phyloP scores from a whole-genome alignment of 1,139 yeast genomes.

The Geotrichum aggregatum region DNA sequence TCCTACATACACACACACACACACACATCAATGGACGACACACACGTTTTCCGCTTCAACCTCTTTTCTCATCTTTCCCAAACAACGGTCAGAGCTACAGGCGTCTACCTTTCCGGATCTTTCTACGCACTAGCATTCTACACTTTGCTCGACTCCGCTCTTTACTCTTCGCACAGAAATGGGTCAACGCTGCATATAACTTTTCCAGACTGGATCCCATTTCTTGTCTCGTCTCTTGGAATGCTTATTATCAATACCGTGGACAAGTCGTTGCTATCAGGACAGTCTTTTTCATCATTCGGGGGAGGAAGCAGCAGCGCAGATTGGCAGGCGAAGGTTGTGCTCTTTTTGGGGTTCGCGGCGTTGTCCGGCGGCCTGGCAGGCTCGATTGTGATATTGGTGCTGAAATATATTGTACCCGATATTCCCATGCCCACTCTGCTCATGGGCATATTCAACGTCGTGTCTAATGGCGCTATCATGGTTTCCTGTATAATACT shows the following conservation, averaged over 20 bases:
- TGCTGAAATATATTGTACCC: conserved; percentile 75
- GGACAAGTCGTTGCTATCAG: conserved; percentile 73
- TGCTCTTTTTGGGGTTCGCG: conserved; percentile 89
- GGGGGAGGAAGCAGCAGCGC: conserved; percentile 52
- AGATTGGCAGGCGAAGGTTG: conserved; percentile 91
- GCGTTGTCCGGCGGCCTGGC: conserved; percentile 91
- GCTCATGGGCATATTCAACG: conserved; percentile 94
- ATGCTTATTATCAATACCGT: conserved; percentile 89
- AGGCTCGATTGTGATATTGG: conserved; percentile 82
- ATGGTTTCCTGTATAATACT: conserved; percentile 82
- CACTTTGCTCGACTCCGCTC: conserved; percentile 82
- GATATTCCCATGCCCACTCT: conserved; percentile 79
- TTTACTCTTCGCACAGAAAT: conserved; percentile 77
- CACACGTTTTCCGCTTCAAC: conserved; percentile 29
- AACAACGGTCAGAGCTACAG: conserved; percentile 64
- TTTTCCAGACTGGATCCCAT: conserved; percentile 89
- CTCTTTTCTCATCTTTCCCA: conserved; percentile 45
- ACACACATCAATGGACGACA: conserved; percentile 2
- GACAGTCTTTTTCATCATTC: conserved; percentile 46
- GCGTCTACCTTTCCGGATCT: conserved; percentile 72
- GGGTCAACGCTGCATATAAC: conserved; percentile 83
- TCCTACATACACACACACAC: no score
- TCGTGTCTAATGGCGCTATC: conserved; percentile 70
- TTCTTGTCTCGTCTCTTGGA: conserved; percentile 80
- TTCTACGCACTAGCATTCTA: conserved; percentile 85